Evolutionary conservation across 1,139 yeast genomes (phyloP), one percentile per base, ranked within the genome.

Genomic region (Lodderomyces beijingensis): DNA sequence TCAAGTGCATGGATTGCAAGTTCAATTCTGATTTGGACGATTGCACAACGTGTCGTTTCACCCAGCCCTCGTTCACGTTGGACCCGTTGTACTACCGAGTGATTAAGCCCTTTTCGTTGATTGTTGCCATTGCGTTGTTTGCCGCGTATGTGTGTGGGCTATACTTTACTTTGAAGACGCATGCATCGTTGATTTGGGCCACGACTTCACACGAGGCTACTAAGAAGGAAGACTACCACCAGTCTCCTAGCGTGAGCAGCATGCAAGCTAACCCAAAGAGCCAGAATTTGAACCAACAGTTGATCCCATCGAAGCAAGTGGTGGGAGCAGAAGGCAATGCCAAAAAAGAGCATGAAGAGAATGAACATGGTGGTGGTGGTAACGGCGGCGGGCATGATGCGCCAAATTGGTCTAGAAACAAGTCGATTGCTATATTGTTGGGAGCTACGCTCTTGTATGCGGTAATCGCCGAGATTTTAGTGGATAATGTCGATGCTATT

Each of bases 101-200:
- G 17, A 70, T 91, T 36, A 77, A 77, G 46, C 98, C 98, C 2
- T 85, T 86, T 55, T 77, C 95, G 3, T 57, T 83, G 19, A 66
- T 84, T 27, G 91, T 95, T 51, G 95, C 95, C 0, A 46, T 81
- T 20, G 77, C 88, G 6, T 68, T 91, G 33, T 87, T 89, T 51
- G 62, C 85, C 11, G 91, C 96, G 0, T 91, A 91, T 51, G 73
- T 78, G n/a, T 81, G 89, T 57, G 97, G 98, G 1, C 64, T 91
- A 33, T 81, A 87, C 74, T 91, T 91, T 55, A 91, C 99, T 0
- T 70, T 91, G 49, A 74, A 95, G 47, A 91, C 98, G 0, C 99
- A 91, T 57, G 98, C 98, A 0, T 91, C 95, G 1, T 68, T 88
- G 57, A 93, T 91, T 43, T 93, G 98, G 99, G 87, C 89, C 33